Evolutionary conservation across 163 green algal species (phyloP).

Genomic region (Chlorella variabilis): DNA sequence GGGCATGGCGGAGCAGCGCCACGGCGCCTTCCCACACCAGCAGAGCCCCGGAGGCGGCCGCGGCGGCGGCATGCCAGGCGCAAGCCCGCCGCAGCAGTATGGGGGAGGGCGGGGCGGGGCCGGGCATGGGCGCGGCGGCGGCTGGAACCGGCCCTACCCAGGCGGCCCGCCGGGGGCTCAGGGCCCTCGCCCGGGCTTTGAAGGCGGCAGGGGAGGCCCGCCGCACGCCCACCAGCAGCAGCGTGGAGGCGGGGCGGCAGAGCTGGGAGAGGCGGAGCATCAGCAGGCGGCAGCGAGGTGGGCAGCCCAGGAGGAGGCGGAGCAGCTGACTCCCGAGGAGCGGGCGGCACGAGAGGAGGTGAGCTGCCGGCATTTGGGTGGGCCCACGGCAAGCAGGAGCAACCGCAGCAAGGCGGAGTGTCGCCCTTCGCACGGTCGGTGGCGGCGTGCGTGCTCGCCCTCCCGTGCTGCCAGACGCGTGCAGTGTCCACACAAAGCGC

Average conservation of each 20-base stretch:
- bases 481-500: too few relatives aligned
- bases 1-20: conserved; percentile 16
- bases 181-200: not conserved
- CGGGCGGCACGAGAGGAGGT: conserved; percentile 29
- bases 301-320: not conserved
- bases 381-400: too few relatives aligned
- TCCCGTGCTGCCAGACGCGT: too few relatives aligned
- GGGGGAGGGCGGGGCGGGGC: not conserved
- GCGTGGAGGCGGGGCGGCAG: not conserved
- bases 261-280: not conserved
- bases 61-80: not conserved
- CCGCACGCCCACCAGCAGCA: conserved; percentile 1
- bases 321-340: conserved; percentile 31
- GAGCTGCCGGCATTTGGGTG: too few relatives aligned
- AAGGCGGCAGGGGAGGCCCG: not conserved
- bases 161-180: too few relatives aligned
- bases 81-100: not conserved
- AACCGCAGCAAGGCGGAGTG: too few relatives aligned
- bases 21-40: not conserved
- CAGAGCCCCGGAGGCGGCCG: not conserved
- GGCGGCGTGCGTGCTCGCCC: too few relatives aligned
- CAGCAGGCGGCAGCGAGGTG: not conserved
- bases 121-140: not conserved
- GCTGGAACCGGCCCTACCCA: not conserved
- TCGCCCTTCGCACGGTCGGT: too few relatives aligned